Evolutionary conservation across 2,329 filamentous ascomycete species (phyloP), one percentile per base, ranked within the genome.

Genomic region (Colletotrichum destructivum): DNA sequence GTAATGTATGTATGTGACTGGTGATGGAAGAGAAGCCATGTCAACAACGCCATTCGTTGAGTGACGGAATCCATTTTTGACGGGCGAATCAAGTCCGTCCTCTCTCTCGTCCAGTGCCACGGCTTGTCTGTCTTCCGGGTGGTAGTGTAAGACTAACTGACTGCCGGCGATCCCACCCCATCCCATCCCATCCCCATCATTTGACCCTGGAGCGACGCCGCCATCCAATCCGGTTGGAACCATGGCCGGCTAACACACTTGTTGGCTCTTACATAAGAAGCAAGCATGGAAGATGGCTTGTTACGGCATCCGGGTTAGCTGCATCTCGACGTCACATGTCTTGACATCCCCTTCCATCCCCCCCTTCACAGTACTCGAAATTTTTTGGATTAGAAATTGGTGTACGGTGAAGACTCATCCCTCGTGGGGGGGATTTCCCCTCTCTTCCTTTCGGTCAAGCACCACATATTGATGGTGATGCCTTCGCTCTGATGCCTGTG

Each of bases 301-400:
- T 35, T 60, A 38, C 8, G 18, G 6, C 18, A 31, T 57, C 31
- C 46, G 52, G 49, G 13, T 31, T 65, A 38, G 66, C 21, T 59
- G 66, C 60, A 57, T 54, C n/a, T 35, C 16, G n/a, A 23, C 51
- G 40, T 67, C 68, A 67, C 68, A 68, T 71, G 68, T 21, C 35
- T 38, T 46, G 56, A 3, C 47, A 47, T 18, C n/a, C 35, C 5
- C 40, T 35, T 8, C 31, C 9, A 35, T 35, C 31, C 8, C 8
- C 23, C n/a, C 31, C 46, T 21, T 42, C 18, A 62, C 4, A 35
- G 8, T 35, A 40, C 2, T 1, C n/a, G n/a, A n/a, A n/a, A n/a
- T n/a, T n/a, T n/a, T n/a, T n/a, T 13, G 12, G 54, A 31, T 59
- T 26, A 61, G 62, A 40, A 65, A 60, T 69, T 16, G 35, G 15